Base-by-base conservation (phyloP, 257 asterid genomes). In the Ehretia macrophylla region DNA sequence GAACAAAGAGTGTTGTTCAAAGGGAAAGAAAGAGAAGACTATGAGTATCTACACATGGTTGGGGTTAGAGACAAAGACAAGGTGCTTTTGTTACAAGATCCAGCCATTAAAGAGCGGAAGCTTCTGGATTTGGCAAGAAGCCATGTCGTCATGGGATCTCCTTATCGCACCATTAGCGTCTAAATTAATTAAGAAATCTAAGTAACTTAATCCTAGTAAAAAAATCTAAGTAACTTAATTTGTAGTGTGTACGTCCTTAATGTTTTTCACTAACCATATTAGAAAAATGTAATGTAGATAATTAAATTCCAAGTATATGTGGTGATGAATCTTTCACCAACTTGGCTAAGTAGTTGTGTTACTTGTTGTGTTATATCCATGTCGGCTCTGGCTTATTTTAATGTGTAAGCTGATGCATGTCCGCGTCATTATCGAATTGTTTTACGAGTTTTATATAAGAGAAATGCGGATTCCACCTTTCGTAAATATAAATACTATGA, bases 21-120 rank as follows among this genome's bases (percentile, higher is more conserved):
- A 78, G 96, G 96, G 9, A 88, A 88, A 68, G 96, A 88, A 55
- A 83, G 96, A 62, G 96, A 85, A 10, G 94, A 85, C 19, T 17
- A 63, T 22, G 95, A 88, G 22, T 83, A 78, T 58, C 64, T 88
- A 68, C 95, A 88, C 79, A 88, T 88, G 96, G 84, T 84, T 16
- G 96, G 96, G 22, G 90, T 88, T 10, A 77, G 71, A 69, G 94
- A 88, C 49, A 80, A 73, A 44, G 96, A 88, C 75, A 88, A 88
- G 73, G 88, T 88, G 35, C 70, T 85, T 8, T 65, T 88, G 68
- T 72, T 88, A 58, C 85, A 88, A 71, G 95, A 88, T 68, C 96
- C 96, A 60, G 86, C 95, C 11, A 74, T 74, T 39, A 88, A 80
- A 69, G 96, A 72, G 46, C 62, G 76, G 71, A 72, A 72, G 23